phyloP scores from a whole-genome alignment of 371 early-diverging fungal genomes.

The Mortierella sp. region DNA sequence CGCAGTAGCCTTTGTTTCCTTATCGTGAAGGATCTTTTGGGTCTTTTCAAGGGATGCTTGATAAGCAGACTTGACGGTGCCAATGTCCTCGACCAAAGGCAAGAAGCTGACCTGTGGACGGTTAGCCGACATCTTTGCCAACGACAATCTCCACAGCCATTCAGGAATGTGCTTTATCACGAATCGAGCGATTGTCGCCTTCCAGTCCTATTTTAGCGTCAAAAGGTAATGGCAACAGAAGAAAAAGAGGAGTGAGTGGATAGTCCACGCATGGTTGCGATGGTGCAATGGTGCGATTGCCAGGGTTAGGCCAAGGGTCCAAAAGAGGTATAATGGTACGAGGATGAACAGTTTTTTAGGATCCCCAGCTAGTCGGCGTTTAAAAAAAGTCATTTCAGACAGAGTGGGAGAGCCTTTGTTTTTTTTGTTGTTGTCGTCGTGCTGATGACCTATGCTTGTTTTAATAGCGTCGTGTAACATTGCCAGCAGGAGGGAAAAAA shows the following conservation, averaged over 20 bases:
- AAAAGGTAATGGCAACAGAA: background rate
- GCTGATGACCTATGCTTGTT: no score
- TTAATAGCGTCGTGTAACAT: background rate
- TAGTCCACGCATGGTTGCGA: background rate
- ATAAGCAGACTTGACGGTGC: slow-evolving; percentile 20
- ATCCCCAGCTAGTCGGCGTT: no score
- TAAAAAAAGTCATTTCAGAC: background rate
- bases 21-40: slow-evolving; percentile 12
- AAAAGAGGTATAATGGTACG: no score
- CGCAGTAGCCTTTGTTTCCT: background rate
- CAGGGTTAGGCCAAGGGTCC: background rate
- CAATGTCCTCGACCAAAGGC: slow-evolving; percentile 14
- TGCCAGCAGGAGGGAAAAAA: background rate
- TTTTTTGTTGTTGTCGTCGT: background rate
- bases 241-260: background rate
- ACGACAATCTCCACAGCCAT: slow-evolving; percentile 27
- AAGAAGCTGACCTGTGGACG: slow-evolving; percentile 36
- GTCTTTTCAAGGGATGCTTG: slow-evolving; percentile 31
- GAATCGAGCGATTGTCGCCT: background rate
- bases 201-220: slow-evolving; percentile 11
- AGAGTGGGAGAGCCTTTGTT: background rate
- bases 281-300: background rate
- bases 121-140: background rate
- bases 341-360: no score
- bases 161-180: slow-evolving; percentile 26